Evolutionary conservation across 2,329 filamentous ascomycete genomes (phyloP).

Genomic region (Sarocladium kiliense): DNA sequence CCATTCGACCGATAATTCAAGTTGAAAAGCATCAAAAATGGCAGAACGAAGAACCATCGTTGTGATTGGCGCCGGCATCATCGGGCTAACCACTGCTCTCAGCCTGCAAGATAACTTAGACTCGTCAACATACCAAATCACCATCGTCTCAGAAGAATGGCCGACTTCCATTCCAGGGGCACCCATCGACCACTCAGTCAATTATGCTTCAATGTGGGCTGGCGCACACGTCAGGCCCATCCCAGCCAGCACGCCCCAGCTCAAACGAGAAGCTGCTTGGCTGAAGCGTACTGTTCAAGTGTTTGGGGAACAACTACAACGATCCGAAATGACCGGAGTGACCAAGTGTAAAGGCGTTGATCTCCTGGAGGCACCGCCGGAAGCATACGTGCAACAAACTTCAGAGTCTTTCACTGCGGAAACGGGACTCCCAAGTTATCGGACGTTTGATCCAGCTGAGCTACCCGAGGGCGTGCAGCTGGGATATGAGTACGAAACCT

Average conservation of each 20-base stretch:
- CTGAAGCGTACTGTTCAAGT: conserved; percentile 22
- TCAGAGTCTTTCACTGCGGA: conserved; percentile 20
- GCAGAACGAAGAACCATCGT: not conserved
- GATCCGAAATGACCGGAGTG: conserved; percentile 34
- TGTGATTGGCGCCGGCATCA: conserved; percentile 40
- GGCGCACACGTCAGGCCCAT: conserved; percentile 52
- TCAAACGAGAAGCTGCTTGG: conserved; percentile 26
- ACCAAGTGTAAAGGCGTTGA: conserved; percentile 45
- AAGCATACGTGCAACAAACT: conserved; percentile 30
- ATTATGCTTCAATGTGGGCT: conserved; percentile 54
- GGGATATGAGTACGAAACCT: conserved; percentile 44
- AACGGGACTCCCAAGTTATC: conserved; percentile 22
- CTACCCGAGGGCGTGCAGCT: conserved; percentile 37
- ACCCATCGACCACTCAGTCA: conserved; percentile 21
- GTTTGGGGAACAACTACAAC: conserved; percentile 17
- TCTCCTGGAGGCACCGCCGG: conserved; percentile 41
- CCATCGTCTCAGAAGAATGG: conserved; percentile 29
- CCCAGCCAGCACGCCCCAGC: conserved; percentile 28
- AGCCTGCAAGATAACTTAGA: conserved; percentile 30
- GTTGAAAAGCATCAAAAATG: conserved; percentile 22
- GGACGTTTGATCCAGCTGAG: conserved; percentile 25
- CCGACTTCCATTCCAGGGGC: conserved; percentile 27
- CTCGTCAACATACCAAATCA: conserved; percentile 12
- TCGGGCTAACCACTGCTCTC: conserved; percentile 44
- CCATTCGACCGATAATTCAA: too few relatives aligned